phyloP scores from a whole-genome alignment of 2,329 filamentous ascomycete genomes.

The Tolypocladium endophyticum region DNA sequence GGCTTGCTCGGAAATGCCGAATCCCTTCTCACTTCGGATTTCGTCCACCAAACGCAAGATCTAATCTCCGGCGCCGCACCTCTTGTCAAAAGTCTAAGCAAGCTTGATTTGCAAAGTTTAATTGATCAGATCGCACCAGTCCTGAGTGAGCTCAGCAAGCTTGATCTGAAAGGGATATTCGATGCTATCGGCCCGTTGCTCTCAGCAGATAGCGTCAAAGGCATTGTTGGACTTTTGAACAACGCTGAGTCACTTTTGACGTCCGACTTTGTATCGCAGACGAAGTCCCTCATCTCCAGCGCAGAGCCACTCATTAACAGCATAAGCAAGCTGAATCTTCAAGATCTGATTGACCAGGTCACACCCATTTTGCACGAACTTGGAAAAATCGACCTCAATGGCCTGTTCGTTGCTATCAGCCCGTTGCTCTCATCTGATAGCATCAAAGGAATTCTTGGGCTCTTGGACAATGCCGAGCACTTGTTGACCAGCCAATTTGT shows the following conservation, averaged over 20 bases:
- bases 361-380: not conserved
- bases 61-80: not conserved
- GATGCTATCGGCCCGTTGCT: not conserved
- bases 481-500: not conserved
- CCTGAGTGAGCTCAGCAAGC: not conserved
- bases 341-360: not conserved
- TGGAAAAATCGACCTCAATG: not conserved
- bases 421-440: not conserved
- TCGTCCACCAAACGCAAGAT: not conserved
- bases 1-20: not conserved
- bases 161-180: not conserved
- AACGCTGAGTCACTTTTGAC: not conserved
- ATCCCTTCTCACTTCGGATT: not conserved
- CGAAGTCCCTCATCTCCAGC: not conserved
- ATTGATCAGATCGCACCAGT: not conserved
- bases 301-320: not conserved
- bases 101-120: not conserved
- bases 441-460: not conserved
- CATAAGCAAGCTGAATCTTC: not conserved
- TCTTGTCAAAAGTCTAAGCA: not conserved
- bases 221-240: not conserved
- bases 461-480: not conserved
- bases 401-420: not conserved
- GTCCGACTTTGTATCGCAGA: not conserved
- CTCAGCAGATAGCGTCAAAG: not conserved